These are phyloP conservation scores for Sisymbrium irio DNA, from an alignment of 345 rosid genomes.

Conservation along the genomic window DNA sequence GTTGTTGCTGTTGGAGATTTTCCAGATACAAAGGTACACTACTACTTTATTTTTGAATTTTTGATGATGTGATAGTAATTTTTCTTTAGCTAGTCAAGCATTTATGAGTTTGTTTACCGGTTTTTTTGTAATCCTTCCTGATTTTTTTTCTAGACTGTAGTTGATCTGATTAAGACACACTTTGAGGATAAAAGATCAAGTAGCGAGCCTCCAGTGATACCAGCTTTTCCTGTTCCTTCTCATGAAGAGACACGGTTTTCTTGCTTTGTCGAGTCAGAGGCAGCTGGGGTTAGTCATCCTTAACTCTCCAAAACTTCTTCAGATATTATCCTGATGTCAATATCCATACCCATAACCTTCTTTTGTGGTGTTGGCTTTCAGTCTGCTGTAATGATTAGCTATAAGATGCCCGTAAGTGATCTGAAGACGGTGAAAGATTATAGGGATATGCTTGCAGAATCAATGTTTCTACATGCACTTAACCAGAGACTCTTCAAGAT, in stretches of 20 bases:
- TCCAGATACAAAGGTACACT: slow-evolving; percentile 68
- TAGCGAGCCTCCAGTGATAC: slow-evolving; percentile 46
- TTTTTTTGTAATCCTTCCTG: slow-evolving; percentile 25
- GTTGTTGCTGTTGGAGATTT: slow-evolving; percentile 95
- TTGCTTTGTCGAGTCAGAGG: slow-evolving; percentile 86
- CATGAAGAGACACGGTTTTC: slow-evolving; percentile 77
- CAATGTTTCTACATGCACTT: slow-evolving; percentile 78
- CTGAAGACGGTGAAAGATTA: slow-evolving; percentile 80
- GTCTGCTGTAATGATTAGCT: slow-evolving; percentile 90
- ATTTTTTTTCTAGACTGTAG: slow-evolving; percentile 54
- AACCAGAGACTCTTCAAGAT: slow-evolving; percentile 85
- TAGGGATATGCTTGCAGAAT: slow-evolving; percentile 69
- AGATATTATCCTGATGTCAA: background rate
- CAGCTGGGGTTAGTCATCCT: slow-evolving; percentile 72
- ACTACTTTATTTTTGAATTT: background rate
- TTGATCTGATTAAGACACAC: slow-evolving; percentile 76
- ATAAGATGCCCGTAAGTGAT: slow-evolving; percentile 66
- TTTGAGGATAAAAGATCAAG: slow-evolving; percentile 57
- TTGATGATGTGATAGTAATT: background rate
- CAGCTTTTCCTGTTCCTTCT: slow-evolving; percentile 67
- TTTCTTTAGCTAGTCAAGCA: slow-evolving; percentile 7
- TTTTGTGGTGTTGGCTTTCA: slow-evolving; percentile 37
- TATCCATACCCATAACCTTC: slow-evolving; percentile 11
- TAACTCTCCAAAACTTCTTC: slow-evolving; percentile 9
- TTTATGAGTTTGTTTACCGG: background rate